Evolutionary conservation across 1,139 yeast genomes (phyloP).

Genomic region (Yamadazyma jaroonii): DNA sequence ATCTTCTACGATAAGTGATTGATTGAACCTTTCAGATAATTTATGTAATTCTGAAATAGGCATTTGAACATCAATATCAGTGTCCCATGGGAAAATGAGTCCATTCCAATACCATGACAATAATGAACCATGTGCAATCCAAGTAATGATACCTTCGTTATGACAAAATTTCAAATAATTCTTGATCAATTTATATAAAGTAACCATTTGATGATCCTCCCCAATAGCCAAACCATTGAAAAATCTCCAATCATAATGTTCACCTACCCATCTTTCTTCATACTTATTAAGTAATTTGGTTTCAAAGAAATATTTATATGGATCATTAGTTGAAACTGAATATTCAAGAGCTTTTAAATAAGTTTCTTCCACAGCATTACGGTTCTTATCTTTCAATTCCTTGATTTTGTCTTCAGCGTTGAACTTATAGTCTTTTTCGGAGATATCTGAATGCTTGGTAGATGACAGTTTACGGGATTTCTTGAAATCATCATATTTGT

Average conservation of each 20-base stretch:
- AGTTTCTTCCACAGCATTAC: constrained; percentile 8
- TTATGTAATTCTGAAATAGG: constrained; percentile 30
- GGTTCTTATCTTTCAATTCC: constrained; percentile 9
- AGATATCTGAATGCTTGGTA: constrained; percentile 8
- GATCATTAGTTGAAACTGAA: constrained; percentile 19
- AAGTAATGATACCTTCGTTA: constrained; percentile 29
- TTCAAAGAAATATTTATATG: constrained; percentile 34
- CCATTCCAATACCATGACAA: constrained; percentile 44
- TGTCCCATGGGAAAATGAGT: constrained; percentile 36
- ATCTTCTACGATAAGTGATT: constrained; percentile 31
- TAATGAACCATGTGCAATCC: constrained; percentile 45
- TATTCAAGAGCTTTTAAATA: constrained; percentile 23
- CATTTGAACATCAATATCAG: constrained; percentile 38
- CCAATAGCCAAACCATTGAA: constrained; percentile 41
- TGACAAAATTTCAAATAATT: constrained; percentile 31
- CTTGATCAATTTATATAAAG: constrained; percentile 28
- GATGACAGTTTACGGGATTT: constrained; percentile 2
- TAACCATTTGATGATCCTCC: constrained; percentile 23
- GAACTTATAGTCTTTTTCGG: constrained; percentile 16
- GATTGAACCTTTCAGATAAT: constrained; percentile 33
- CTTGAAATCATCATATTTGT: constrained; percentile 10
- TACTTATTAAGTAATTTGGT: constrained; percentile 22
- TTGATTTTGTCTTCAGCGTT: constrained; percentile 15
- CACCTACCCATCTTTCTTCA: constrained; percentile 31
- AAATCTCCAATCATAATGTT: constrained; percentile 46